phyloP scores from a whole-genome alignment of 2,329 filamentous ascomycete genomes.

The Trichophyton verrucosum region DNA sequence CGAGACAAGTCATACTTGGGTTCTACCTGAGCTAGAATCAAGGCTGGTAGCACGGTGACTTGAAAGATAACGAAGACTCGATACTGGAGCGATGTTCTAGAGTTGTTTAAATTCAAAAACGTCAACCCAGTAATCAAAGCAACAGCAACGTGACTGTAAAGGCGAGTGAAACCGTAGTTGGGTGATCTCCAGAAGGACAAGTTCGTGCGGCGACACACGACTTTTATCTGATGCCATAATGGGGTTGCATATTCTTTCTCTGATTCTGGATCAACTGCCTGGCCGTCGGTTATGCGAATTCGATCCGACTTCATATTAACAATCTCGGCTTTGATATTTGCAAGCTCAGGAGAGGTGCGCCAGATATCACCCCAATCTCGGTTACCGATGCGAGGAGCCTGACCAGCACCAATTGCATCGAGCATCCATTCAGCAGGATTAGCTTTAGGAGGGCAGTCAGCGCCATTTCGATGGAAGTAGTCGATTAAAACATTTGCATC shows the following conservation, averaged over 20 bases:
- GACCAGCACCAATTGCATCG: constrained; percentile 50
- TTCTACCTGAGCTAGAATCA: constrained; percentile 75
- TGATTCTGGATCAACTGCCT: constrained; percentile 31
- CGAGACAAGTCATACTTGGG: constrained; percentile 70
- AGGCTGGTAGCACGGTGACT: constrained; percentile 63
- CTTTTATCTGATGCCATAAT: constrained; percentile 61
- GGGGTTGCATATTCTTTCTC: constrained; percentile 76
- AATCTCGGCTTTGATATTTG: constrained; percentile 48
- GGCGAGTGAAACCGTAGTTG: constrained; percentile 76
- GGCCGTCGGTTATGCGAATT: constrained; percentile 41
- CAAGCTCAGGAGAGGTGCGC: constrained; percentile 44
- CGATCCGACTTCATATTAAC: constrained; percentile 45
- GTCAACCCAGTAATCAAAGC: constrained; percentile 66
- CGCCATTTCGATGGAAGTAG: constrained; percentile 56
- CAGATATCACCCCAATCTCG: constrained; percentile 45
- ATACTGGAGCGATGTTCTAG: constrained; percentile 65
- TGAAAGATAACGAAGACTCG: constrained; percentile 86
- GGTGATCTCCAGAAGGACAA: constrained; percentile 73
- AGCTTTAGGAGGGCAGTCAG: constrained; percentile 46
- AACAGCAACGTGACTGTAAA: constrained; percentile 74
- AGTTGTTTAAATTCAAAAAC: constrained; percentile 66
- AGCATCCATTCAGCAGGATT: constrained; percentile 72
- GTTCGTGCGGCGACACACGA: constrained; percentile 61
- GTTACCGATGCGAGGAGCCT: constrained; percentile 56
- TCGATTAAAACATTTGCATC: constrained; percentile 45